Conservation (phyloP, 495 filamentous ascomycete genomes). For the Annulohypoxylon nitens region DNA sequence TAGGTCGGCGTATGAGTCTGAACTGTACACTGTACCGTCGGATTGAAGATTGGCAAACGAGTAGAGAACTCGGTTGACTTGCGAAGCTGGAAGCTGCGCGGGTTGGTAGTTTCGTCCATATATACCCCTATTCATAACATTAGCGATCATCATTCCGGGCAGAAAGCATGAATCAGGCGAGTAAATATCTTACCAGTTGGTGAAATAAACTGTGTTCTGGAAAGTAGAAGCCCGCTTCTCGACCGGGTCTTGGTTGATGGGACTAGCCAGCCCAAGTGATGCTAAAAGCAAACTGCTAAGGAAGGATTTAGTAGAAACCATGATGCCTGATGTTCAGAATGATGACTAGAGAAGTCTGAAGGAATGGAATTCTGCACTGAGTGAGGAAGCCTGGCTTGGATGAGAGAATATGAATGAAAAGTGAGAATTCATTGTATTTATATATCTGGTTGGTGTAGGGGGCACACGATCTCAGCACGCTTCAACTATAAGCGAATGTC, state of each 20-base stretch:
- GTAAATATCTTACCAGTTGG: slow-evolving; percentile 57
- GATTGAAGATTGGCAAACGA: slow-evolving; percentile 88
- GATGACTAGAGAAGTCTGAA: slow-evolving; percentile 32
- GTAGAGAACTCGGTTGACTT: slow-evolving; percentile 90
- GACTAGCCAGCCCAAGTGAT: slow-evolving; percentile 43
- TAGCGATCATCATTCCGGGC: not conserved
- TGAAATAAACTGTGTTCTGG: slow-evolving; percentile 62
- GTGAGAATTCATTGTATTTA: slow-evolving; percentile 28
- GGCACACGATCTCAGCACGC: slow-evolving; percentile 23
- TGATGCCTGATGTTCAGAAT: slow-evolving; percentile 32
- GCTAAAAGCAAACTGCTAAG: slow-evolving; percentile 44
- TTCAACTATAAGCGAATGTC: slow-evolving; percentile 23
- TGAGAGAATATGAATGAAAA: slow-evolving; percentile 9
- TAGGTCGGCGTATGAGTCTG: slow-evolving; percentile 71
- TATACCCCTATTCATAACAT: slow-evolving; percentile 71
- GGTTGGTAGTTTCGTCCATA: slow-evolving; percentile 87
- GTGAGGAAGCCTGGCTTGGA: slow-evolving; percentile 33
- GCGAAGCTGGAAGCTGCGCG: slow-evolving; percentile 79
- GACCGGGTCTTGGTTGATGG: slow-evolving; percentile 34
- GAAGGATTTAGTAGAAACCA: slow-evolving; percentile 47
- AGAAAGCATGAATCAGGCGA: not conserved
- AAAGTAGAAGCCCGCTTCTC: slow-evolving; percentile 49
- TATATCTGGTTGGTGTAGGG: slow-evolving; percentile 5
- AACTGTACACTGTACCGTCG: slow-evolving; percentile 78
- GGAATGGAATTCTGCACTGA: slow-evolving; percentile 33